These are phyloP conservation scores for Ophiosphaerella narmari DNA, from an alignment of 2,329 filamentous ascomycete genomes.

Conservation along the genomic window DNA sequence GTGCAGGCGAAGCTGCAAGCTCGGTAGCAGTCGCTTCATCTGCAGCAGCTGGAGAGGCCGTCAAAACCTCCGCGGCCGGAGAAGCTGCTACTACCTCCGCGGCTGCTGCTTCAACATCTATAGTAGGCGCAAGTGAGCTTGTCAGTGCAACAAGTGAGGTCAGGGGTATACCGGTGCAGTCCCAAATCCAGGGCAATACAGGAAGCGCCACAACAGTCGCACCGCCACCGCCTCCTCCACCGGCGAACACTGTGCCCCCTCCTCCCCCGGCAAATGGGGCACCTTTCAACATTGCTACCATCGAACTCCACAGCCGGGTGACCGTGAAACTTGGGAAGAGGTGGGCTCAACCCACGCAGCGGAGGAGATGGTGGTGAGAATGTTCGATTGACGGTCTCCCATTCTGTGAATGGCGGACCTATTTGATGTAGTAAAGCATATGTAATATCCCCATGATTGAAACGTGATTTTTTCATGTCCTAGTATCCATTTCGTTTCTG, in stretches of 20 bases:
- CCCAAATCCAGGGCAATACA: constrained; percentile 23
- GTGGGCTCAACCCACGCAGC: constrained; percentile 24
- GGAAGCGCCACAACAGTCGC: neutral
- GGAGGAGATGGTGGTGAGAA: constrained; percentile 12
- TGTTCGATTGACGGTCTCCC: neutral
- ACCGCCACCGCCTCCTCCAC: constrained; percentile 15
- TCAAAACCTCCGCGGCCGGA: neutral
- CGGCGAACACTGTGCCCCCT: constrained; percentile 3
- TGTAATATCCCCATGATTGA: neutral
- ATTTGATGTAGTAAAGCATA: neutral
- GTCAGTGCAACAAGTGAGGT: neutral
- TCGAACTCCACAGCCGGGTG: constrained; percentile 40
- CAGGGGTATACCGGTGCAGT: constrained; percentile 20
- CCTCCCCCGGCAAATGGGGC: constrained; percentile 20
- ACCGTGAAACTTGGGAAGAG: constrained; percentile 41
- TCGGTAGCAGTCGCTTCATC: constrained; percentile 10
- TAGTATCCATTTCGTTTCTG: no score
- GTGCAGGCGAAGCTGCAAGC: constrained; percentile 10
- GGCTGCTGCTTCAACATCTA: constrained; percentile 15
- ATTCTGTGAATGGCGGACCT: neutral
- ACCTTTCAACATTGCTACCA: constrained; percentile 43
- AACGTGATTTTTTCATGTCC: no score
- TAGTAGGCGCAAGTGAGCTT: constrained; percentile 4
- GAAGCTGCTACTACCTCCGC: constrained; percentile 7
- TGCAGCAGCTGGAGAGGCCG: neutral